Conservation (phyloP, 2,329 filamentous ascomycete genomes). For the Sphaerostilbella broomeana region DNA sequence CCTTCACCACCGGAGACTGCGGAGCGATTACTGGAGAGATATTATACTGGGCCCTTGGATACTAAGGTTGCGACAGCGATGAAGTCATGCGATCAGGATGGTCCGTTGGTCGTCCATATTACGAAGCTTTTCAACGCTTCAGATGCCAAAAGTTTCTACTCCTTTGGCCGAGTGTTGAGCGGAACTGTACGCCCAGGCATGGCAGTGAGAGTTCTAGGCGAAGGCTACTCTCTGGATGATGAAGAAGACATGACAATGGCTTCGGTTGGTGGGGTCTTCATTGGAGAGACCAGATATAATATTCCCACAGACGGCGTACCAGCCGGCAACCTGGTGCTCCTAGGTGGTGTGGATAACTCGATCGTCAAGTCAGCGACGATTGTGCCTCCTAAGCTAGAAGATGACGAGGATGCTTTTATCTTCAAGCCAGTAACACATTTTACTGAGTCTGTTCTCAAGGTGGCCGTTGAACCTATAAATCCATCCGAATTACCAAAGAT, state of each 20-base stretch:
- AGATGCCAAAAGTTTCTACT: conserved; percentile 86
- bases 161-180: conserved; percentile 87
- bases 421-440: conserved; percentile 92
- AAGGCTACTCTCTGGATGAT: conserved; percentile 92
- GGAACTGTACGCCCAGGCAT: conserved; percentile 77
- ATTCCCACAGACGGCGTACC: conserved; percentile 87
- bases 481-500: conserved; percentile 97
- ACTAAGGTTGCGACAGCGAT: conserved; percentile 75
- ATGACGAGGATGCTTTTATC: conserved; percentile 89
- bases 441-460: conserved; percentile 95
- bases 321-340: conserved; percentile 87
- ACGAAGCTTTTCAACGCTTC: conserved; percentile 88
- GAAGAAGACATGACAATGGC: conserved; percentile 94
- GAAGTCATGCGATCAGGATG: conserved; percentile 76
- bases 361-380: conserved; percentile 97
- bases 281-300: conserved; percentile 88
- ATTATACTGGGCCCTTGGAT: conserved; percentile 88
- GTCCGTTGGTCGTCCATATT: conserved; percentile 83
- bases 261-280: conserved; percentile 78
- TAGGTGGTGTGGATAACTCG: conserved; percentile 91
- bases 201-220: conserved; percentile 84
- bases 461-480: conserved; percentile 96
- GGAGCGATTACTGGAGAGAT: conserved; percentile 68
- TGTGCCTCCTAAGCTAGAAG: conserved; percentile 69
- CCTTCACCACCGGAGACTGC: conserved; percentile 80